These are phyloP conservation scores for Kingdonia uniflora DNA, from an alignment of 164 flowering plant species.

Conservation along the genomic window DNA sequence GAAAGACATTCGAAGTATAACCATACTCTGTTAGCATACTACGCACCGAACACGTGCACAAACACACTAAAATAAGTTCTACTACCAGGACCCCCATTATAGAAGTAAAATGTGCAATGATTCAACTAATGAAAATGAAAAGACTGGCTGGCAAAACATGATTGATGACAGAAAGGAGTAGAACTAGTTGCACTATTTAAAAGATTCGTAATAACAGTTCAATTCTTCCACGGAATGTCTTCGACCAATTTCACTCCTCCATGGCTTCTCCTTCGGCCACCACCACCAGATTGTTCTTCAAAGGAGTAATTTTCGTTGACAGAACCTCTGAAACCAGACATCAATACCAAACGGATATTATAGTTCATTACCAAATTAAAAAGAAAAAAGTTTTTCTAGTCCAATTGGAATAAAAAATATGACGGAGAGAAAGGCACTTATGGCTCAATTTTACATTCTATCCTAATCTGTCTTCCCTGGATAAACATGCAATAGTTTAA, in stretches of 20 bases:
- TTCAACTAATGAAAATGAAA: too few relatives aligned
- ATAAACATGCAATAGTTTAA: neutral
- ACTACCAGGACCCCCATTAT: too few relatives aligned
- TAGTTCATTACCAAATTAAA: neutral
- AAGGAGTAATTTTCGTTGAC: constrained; percentile 46
- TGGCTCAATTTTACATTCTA: neutral
- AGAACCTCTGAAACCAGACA: constrained; percentile 50
- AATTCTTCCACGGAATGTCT: too few relatives aligned
- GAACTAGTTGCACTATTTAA: too few relatives aligned
- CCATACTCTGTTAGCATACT: too few relatives aligned
- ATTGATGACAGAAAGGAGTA: too few relatives aligned
- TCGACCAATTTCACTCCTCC: constrained; percentile 45
- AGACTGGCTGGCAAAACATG: too few relatives aligned
- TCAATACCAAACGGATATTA: neutral
- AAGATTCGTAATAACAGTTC: too few relatives aligned
- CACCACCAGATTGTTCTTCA: constrained; percentile 45
- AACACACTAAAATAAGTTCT: too few relatives aligned
- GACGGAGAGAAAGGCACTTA: neutral
- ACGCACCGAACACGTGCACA: too few relatives aligned
- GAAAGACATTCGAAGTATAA: too few relatives aligned
- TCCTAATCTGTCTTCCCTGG: neutral
- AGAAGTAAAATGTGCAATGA: too few relatives aligned
- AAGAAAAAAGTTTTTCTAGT: neutral
- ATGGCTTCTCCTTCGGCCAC: constrained; percentile 64
- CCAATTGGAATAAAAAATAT: neutral